Evolutionary conservation across 768 basidiomycete genomes (phyloP).

Genomic region (Boletus rufocinnamomeus): DNA sequence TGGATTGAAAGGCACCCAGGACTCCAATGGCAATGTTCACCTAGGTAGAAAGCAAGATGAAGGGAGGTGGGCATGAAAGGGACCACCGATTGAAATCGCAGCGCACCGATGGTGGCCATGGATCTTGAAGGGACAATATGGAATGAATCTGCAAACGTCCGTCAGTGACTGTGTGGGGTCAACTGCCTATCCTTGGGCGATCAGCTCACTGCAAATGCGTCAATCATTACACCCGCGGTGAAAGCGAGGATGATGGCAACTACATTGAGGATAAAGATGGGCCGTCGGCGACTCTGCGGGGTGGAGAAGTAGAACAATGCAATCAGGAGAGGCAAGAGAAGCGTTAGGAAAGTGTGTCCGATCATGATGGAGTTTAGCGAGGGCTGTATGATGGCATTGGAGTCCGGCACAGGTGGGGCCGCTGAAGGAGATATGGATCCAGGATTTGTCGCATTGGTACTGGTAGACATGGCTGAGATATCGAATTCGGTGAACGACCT

Average conservation of each 20-base stretch:
- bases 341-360: constrained; percentile 32
- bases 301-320: constrained; percentile 36
- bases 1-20: constrained; percentile 31
- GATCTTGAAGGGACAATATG: constrained; percentile 25
- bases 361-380: constrained; percentile 31
- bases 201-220: constrained; percentile 22
- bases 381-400: constrained; percentile 19
- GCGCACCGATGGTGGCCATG: constrained; percentile 25
- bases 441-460: constrained; percentile 9
- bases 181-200: background rate
- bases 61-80: background rate
- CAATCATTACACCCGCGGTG: constrained; percentile 22
- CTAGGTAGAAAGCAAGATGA: constrained; percentile 7
- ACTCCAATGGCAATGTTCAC: constrained; percentile 33
- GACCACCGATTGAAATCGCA: background rate
- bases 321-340: constrained; percentile 34
- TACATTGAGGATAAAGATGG: constrained; percentile 35
- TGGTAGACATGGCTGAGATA: constrained; percentile 12
- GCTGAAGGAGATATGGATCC: constrained; percentile 1
- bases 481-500: background rate
- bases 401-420: background rate
- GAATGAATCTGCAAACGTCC: constrained; percentile 26
- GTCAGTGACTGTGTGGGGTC: background rate
- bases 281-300: constrained; percentile 22
- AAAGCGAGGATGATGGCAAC: constrained; percentile 25